phyloP scores from a whole-genome alignment of 2,329 filamentous ascomycete genomes.

The Xenoacremonium recifei region DNA sequence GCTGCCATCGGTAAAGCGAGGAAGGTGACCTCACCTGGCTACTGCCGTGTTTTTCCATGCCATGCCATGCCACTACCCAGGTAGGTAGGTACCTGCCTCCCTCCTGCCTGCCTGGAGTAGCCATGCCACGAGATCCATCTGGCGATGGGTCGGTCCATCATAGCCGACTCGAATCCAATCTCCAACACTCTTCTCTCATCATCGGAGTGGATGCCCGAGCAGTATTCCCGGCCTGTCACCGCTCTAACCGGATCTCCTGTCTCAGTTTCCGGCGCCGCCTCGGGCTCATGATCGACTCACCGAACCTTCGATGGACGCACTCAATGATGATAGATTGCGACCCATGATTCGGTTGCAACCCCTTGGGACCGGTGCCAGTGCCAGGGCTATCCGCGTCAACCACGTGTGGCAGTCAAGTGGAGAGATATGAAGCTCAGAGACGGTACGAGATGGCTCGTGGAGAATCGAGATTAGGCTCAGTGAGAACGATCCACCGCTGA shows the following conservation, averaged over 20 bases:
- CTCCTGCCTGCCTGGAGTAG: too few relatives aligned
- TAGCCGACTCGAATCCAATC: neutral
- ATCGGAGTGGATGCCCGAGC: too few relatives aligned
- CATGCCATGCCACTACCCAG: too few relatives aligned
- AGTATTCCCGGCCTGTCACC: neutral
- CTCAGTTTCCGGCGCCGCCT: neutral
- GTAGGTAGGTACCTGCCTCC: too few relatives aligned
- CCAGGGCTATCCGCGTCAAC: conserved; percentile 23
- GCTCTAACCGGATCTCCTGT: neutral
- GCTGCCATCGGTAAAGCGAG: too few relatives aligned
- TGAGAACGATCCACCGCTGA: conserved; percentile 10
- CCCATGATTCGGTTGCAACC: conserved; percentile 23
- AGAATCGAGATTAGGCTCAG: conserved; percentile 14
- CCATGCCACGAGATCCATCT: neutral
- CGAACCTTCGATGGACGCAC: conserved; percentile 3
- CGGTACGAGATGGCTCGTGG: conserved; percentile 11
- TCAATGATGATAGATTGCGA: conserved; percentile 19
- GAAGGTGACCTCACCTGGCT: too few relatives aligned
- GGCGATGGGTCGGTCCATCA: neutral
- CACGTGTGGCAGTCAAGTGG: conserved; percentile 22
- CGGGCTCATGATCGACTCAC: conserved; percentile 1
- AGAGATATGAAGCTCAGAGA: conserved; percentile 5
- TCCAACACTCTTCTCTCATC: too few relatives aligned
- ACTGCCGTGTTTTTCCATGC: too few relatives aligned
- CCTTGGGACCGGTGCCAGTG: too few relatives aligned